Evolutionary conservation across 768 basidiomycete genomes (phyloP).

Genomic region (Polyporus arcularius): DNA sequence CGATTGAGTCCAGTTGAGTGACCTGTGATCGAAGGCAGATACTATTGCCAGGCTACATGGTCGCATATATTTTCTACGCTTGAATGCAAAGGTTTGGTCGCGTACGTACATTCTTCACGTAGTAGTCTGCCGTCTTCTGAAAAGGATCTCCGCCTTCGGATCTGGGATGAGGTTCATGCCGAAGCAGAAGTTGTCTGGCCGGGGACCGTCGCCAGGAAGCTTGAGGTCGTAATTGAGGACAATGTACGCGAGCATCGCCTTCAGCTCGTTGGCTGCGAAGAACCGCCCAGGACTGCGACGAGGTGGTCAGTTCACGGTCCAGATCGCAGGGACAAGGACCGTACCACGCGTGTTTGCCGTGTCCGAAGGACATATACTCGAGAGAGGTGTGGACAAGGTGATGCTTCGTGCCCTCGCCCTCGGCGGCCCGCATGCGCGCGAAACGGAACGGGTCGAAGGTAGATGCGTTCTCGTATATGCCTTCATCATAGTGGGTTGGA

Average conservation of each 20-base stretch:
- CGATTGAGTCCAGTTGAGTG: no score
- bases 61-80: no score
- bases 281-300: conserved; percentile 33
- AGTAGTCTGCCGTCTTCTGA: conserved; percentile 47
- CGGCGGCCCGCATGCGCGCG: conserved; percentile 19
- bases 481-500: conserved; percentile 34
- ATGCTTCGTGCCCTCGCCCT: conserved; percentile 19
- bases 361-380: conserved; percentile 14
- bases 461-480: conserved; percentile 35
- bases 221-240: conserved; percentile 34
- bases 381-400: conserved; percentile 11
- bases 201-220: conserved; percentile 25
- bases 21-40: no score
- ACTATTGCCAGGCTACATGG: no score
- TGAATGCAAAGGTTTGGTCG: no score
- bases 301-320: background rate
- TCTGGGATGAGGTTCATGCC: conserved; percentile 19
- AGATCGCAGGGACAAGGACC: background rate
- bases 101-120: background rate
- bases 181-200: conserved; percentile 21
- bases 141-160: conserved; percentile 24
- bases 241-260: conserved; percentile 33
- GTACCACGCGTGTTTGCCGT: conserved; percentile 19
- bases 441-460: conserved; percentile 47
- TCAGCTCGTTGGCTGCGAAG: conserved; percentile 34